These are phyloP conservation scores for Apophysomyces trapeziformis DNA, from an alignment of 371 early-diverging fungal species.

Conservation along the genomic window DNA sequence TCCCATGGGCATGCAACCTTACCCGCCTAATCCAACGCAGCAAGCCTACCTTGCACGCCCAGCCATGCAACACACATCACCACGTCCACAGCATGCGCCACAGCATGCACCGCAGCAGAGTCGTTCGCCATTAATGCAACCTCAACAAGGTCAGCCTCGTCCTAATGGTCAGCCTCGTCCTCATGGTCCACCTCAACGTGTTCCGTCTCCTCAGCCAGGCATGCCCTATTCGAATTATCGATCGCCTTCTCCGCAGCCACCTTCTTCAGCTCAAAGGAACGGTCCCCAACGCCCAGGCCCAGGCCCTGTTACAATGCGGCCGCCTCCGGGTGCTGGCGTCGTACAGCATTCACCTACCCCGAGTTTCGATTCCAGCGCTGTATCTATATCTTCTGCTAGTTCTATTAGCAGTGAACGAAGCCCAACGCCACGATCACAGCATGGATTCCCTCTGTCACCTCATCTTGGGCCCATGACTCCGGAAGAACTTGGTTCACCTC, in stretches of 20 bases:
- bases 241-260: conserved; percentile 2
- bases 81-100: background rate
- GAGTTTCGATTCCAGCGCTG: conserved; percentile 6
- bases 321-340: conserved; percentile 20
- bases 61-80: background rate
- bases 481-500: conserved; percentile 37
- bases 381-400: conserved; percentile 11
- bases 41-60: background rate
- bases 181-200: background rate
- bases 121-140: conserved; percentile 10
- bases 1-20: conserved; percentile 13
- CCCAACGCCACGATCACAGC: conserved; percentile 6
- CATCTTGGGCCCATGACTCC: conserved; percentile 22
- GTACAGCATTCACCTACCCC: background rate
- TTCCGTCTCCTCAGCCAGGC: conserved; percentile 7
- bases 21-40: background rate
- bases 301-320: background rate
- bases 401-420: conserved; percentile 11
- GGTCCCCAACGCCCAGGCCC: conserved; percentile 11
- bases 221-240: background rate
- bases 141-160: conserved; percentile 13
- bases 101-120: conserved; percentile 2
- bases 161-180: conserved; percentile 12
- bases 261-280: background rate
- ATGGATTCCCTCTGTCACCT: conserved; percentile 20